Percentiles rank a stretch among this genome's conserved stretches.
These are phyloP conservation scores for Xylariaceae sp. DNA, from an alignment of 2,329 filamentous ascomycete species.

Conservation along the genomic window DNA sequence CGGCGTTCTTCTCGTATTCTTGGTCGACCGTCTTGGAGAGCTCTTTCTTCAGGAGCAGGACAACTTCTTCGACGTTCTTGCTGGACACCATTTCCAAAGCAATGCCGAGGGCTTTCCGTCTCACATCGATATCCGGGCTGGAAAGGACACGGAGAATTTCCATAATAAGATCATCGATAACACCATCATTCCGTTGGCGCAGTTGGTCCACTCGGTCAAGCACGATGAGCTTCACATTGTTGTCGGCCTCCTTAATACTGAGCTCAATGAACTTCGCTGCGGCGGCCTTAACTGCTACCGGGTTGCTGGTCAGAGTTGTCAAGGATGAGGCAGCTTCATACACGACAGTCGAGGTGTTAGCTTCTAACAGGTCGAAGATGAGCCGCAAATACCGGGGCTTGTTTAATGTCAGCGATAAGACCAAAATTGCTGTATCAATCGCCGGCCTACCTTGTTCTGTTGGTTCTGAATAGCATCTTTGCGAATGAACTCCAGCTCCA, in stretches of 20 bases:
- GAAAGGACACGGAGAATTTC: conserved; percentile 92
- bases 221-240: conserved; percentile 98
- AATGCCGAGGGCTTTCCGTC: conserved; percentile 82
- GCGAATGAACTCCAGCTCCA: conserved; percentile 93
- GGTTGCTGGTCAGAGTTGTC: conserved; percentile 89
- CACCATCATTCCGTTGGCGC: conserved; percentile 79
- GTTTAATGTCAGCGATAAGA: conserved; percentile 18
- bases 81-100: conserved; percentile 97
- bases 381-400: conserved; percentile 84
- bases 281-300: conserved; percentile 94
- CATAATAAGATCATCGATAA: conserved; percentile 93
- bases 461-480: conserved; percentile 95
- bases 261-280: conserved; percentile 95
- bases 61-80: conserved; percentile 97
- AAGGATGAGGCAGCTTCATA: conserved; percentile 96
- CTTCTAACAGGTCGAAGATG: conserved; percentile 95
- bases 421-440: not conserved
- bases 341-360: conserved; percentile 86
- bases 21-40: conserved; percentile 96
- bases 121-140: conserved; percentile 92
- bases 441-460: conserved; percentile 72
- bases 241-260: conserved; percentile 95
- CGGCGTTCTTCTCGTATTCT: conserved; percentile 96
- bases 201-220: conserved; percentile 88
- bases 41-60: conserved; percentile 94